Evolutionary conservation across 345 rosid species (phyloP), one percentile per base, ranked within the genome.

Genomic region (Moringa oleifera): DNA sequence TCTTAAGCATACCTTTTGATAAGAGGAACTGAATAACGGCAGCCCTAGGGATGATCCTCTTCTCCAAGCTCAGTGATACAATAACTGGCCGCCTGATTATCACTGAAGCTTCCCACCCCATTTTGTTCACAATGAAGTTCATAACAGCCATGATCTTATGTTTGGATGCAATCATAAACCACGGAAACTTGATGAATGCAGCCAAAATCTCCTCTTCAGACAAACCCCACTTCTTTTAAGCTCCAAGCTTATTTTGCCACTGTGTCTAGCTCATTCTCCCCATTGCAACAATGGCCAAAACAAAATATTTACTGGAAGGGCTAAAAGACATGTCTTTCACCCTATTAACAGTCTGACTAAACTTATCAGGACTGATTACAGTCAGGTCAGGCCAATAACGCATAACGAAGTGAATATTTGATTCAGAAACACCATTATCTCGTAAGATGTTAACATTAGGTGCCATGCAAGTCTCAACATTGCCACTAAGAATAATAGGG

Each of bases 141-240:
- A 62, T 62, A 4, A 54, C 19, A 0, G 41, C 58, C 7, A 18
- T 47, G 51, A 73, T 68, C 65, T 59, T 73, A 19, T 63, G 55
- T 2, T 17, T 24, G 0, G 69, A 63, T 0, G 18, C 0, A 0
- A 0, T 4, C 58, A 67, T 7, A 46, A 28, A 33, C 52, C 55
- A 0, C 0, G 72, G 65, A 58, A 25, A 1, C 31, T 18, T 47
- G 15, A 51, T 0, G 49, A 75, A 75, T 9, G 69, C 71, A 12
- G 46, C 5, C 20, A 31, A 8, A 31, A 67, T 18, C 36, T 68
- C 76, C 23, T 65, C 69, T 18, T 67, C 66, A 0, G 73, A 68
- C 68, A 41, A 72, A 51, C 73, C 83, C 77, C 77, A 79, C 18
- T 21, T 61, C 72, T 25, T 70, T 4, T 24, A 63, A 50, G 20